Conservation (phyloP, 2,329 filamentous ascomycete genomes). For the Chaetomiaceae sp. region DNA sequence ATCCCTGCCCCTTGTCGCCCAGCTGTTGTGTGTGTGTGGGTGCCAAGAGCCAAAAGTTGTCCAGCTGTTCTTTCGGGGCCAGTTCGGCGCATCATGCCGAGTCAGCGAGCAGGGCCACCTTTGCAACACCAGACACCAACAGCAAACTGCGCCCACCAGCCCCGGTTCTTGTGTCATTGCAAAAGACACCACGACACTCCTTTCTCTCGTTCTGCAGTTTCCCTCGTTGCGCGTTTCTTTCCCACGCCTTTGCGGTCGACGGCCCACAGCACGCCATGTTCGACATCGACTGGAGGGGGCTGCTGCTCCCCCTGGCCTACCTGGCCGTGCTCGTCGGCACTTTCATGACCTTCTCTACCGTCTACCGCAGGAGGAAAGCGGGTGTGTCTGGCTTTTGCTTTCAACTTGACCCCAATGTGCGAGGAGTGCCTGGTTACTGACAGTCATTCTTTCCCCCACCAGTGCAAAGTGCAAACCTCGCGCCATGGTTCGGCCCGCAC, state of each 20-base stretch:
- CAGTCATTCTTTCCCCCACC: constrained; percentile 21
- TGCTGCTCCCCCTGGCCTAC: constrained; percentile 84
- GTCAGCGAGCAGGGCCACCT: constrained; percentile 11
- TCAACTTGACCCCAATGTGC: too few species aligned
- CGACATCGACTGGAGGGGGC: constrained; percentile 70
- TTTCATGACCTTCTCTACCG: constrained; percentile 82
- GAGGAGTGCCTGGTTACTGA: constrained; percentile 15
- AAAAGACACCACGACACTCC: constrained; percentile 5
- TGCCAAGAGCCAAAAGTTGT: constrained; percentile 21
- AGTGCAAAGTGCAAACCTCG: constrained; percentile 77
- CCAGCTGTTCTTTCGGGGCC: constrained; percentile 26
- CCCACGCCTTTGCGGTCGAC: neutral
- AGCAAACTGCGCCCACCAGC: neutral
- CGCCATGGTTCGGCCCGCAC: constrained; percentile 90
- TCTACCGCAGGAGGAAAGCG: constrained; percentile 90
- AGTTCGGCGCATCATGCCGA: neutral
- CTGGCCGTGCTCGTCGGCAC: constrained; percentile 80
- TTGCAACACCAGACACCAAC: neutral
- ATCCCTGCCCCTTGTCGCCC: neutral
- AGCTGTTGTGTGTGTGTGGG: neutral
- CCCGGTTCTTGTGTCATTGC: neutral
- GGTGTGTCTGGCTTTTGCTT: constrained; percentile 45
- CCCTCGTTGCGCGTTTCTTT: neutral
- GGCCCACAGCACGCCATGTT: constrained; percentile 35
- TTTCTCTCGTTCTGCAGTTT: neutral